These are phyloP conservation scores for Exophiala sp. DNA, from an alignment of 2,329 filamentous ascomycete species.

Conservation along the genomic window DNA sequence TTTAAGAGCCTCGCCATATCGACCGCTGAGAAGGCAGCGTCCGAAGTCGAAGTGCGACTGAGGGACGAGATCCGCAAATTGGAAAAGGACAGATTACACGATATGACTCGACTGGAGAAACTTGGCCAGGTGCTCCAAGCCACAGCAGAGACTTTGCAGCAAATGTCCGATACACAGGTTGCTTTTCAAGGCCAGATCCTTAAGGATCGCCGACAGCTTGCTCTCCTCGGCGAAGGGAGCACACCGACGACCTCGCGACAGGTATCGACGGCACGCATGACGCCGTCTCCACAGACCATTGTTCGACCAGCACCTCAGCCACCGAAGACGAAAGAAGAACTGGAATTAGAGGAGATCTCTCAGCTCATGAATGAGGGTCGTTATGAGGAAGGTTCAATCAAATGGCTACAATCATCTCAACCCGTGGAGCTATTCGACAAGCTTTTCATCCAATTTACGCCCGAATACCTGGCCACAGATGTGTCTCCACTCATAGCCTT, in stretches of 20 bases:
- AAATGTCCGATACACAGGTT: conserved; percentile 40
- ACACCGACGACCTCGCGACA: conserved; percentile 29
- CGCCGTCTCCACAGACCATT: conserved; percentile 26
- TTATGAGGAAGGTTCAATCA: conserved; percentile 44
- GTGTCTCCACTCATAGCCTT: conserved; percentile 55
- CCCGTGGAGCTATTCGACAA: conserved; percentile 57
- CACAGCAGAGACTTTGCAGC: conserved; percentile 49
- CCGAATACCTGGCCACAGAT: conserved; percentile 47
- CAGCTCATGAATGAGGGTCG: conserved; percentile 37
- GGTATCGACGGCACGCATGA: conserved; percentile 21
- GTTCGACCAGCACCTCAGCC: conserved; percentile 15
- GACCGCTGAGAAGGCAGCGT: conserved; percentile 60
- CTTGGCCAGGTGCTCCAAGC: conserved; percentile 50
- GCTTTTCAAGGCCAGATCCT: conserved; percentile 40
- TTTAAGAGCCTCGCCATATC: conserved; percentile 60
- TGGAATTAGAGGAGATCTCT: conserved; percentile 40
- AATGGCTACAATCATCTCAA: conserved; percentile 57
- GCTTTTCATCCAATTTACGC: conserved; percentile 54
- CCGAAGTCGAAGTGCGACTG: conserved; percentile 60
- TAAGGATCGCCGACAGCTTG: conserved; percentile 27
- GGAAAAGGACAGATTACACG: conserved; percentile 48
- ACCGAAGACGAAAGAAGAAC: conserved; percentile 33
- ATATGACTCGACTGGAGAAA: conserved; percentile 56
- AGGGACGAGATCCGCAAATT: conserved; percentile 47
- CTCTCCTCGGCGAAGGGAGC: conserved; percentile 25